These are phyloP conservation scores for Nannochloropsis gaditana DNA, from an alignment of 108 stramenopile genomes.

Conservation along the genomic window DNA sequence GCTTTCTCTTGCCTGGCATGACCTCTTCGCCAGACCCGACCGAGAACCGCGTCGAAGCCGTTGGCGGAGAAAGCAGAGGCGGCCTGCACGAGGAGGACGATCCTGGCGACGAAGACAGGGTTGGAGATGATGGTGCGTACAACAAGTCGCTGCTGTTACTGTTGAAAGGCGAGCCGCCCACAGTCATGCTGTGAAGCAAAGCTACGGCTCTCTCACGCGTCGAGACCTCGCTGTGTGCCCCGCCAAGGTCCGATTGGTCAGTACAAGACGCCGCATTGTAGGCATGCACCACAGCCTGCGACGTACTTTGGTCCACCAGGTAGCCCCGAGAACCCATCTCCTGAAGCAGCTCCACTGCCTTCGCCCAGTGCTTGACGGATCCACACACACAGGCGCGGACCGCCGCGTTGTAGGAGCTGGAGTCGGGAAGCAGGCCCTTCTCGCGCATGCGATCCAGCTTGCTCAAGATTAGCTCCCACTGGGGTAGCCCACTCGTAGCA, in stretches of 20 bases:
- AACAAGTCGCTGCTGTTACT: not conserved
- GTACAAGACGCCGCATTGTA: not conserved
- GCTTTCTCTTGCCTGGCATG: conserved; percentile 26
- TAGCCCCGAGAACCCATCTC: conserved; percentile 28
- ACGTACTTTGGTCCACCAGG: not conserved
- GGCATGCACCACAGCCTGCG: not conserved
- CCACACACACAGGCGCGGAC: conserved; percentile 33
- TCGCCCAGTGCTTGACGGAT: not conserved
- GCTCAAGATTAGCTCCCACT: conserved; percentile 24
- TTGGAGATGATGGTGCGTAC: not conserved
- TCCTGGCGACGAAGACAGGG: not conserved
- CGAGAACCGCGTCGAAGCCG: not conserved
- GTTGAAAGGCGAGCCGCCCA: conserved; percentile 14
- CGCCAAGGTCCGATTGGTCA: not conserved
- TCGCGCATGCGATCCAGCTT: conserved; percentile 33
- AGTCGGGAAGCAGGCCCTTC: conserved; percentile 33
- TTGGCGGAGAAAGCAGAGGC: not conserved
- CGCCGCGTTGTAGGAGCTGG: conserved; percentile 27
- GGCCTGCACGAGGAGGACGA: not conserved
- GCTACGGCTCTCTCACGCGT: not conserved
- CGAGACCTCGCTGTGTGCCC: not conserved
- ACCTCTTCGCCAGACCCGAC: conserved; percentile 23
- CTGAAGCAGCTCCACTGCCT: conserved; percentile 35
- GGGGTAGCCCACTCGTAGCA: not conserved
- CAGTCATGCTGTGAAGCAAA: not conserved